Conservation (phyloP, 2,329 filamentous ascomycete species). For the Neurospora sp. region DNA sequence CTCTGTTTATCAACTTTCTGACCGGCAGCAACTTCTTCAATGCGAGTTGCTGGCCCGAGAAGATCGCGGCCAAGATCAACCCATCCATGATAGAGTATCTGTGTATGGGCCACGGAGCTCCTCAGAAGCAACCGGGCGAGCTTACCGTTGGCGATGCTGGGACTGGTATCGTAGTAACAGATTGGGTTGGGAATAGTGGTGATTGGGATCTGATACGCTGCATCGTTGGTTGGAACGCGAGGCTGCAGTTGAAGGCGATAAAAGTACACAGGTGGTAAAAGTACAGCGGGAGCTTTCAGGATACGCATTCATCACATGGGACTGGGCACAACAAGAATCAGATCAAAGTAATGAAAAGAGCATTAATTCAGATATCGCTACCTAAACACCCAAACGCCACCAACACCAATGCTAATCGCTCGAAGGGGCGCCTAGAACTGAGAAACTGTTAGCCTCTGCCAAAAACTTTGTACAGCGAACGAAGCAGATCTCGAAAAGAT, state of each 20-base stretch:
- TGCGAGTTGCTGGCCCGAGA: constrained; percentile 83
- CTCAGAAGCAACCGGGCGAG: constrained; percentile 37
- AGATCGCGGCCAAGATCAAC: constrained; percentile 80
- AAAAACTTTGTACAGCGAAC: neutral
- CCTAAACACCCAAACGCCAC: neutral
- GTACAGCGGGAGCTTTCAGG: neutral
- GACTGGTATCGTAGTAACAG: constrained; percentile 82
- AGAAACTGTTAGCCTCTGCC: neutral
- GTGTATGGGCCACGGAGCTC: constrained; percentile 45
- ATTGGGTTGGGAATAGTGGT: constrained; percentile 79
- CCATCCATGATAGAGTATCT: constrained; percentile 58
- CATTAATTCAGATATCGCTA: neutral
- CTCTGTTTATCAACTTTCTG: constrained; percentile 84
- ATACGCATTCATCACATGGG: neutral
- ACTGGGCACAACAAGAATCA: neutral
- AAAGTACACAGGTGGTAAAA: neutral
- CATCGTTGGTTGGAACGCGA: constrained; percentile 86
- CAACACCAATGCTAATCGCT: neutral
- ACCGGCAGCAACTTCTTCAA: constrained; percentile 93
- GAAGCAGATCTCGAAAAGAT: constrained; percentile 1
- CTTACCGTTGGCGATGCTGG: constrained; percentile 57
- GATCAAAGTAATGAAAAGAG: neutral
- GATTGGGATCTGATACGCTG: constrained; percentile 87
- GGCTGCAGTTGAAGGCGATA: constrained; percentile 39
- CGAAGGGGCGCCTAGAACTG: neutral